Evolutionary conservation across 2,329 filamentous ascomycete species (phyloP).

Genomic region (Alternaria brassicae): DNA sequence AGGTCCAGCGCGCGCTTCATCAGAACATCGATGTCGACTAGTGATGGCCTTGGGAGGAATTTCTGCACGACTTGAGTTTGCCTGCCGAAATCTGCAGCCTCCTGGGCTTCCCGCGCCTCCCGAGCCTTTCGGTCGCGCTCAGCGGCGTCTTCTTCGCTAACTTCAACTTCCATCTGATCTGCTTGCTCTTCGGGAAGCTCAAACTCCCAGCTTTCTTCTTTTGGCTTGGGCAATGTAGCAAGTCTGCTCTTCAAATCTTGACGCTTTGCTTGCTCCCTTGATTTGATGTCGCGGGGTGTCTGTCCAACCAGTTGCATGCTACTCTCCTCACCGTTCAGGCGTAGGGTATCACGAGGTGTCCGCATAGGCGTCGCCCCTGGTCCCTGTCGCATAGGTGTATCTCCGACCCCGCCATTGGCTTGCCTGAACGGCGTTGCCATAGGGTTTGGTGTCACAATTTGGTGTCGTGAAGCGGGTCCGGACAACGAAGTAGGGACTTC

Average conservation of each 20-base stretch:
- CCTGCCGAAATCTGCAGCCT: conserved; percentile 75
- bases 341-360: conserved; percentile 86
- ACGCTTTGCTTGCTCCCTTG: conserved; percentile 72
- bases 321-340: conserved; percentile 76
- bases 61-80: conserved; percentile 92
- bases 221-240: conserved; percentile 87
- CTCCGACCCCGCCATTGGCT: conserved; percentile 65
- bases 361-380: conserved; percentile 83
- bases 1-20: conserved; percentile 68
- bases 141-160: conserved; percentile 71
- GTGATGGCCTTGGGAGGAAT: conserved; percentile 76
- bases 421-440: conserved; percentile 86
- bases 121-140: conserved; percentile 76
- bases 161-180: conserved; percentile 62
- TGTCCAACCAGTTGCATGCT: conserved; percentile 70
- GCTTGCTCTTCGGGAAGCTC: conserved; percentile 84
- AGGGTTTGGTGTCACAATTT: conserved; percentile 91
- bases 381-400: conserved; percentile 67
- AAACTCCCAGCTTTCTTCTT: conserved; percentile 92
- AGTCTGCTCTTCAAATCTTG: conserved; percentile 74
- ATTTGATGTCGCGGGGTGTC: conserved; percentile 77
- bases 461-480: conserved; percentile 79
- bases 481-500: conserved; percentile 85
- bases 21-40: conserved; percentile 74
- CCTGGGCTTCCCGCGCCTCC: conserved; percentile 66